Conservation (phyloP, 495 filamentous ascomycete genomes). For the Talaromyces stipitatus region DNA sequence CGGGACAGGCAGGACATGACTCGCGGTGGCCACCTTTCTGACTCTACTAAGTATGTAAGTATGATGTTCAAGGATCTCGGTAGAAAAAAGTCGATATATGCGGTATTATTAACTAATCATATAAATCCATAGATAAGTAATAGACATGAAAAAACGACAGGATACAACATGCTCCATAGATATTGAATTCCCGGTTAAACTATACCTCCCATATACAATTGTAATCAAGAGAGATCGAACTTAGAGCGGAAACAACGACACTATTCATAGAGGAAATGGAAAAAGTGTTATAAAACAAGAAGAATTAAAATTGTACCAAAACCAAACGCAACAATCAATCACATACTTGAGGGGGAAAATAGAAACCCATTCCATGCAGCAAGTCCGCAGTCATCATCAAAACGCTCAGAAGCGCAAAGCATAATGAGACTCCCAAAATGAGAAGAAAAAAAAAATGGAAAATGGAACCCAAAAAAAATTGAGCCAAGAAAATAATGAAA, state of each 20-base stretch:
- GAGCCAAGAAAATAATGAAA: slow-evolving; percentile 19
- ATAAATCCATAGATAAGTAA: no score
- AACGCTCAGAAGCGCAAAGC: slow-evolving; percentile 10
- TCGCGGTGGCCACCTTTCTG: not conserved
- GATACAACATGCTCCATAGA: no score
- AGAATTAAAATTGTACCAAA: not conserved
- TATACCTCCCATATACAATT: not conserved
- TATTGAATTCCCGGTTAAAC: no score
- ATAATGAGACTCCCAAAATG: slow-evolving; percentile 12
- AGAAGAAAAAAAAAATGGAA: slow-evolving; percentile 15
- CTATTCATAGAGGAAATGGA: not conserved
- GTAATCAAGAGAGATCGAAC: not conserved
- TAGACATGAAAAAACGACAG: no score
- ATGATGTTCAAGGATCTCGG: no score
- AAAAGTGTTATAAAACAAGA: not conserved
- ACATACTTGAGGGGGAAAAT: slow-evolving; percentile 1
- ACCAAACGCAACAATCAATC: not conserved
- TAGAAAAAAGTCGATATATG: no score
- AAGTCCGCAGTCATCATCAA: not conserved
- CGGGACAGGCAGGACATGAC: not conserved
- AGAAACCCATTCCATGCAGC: slow-evolving; percentile 4
- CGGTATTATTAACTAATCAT: no score
- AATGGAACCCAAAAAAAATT: slow-evolving; percentile 23
- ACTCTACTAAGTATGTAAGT: no score
- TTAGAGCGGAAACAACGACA: not conserved